Evolutionary conservation across 495 filamentous ascomycete genomes (phyloP).

Genomic region (Aspergillus funiculosus): DNA sequence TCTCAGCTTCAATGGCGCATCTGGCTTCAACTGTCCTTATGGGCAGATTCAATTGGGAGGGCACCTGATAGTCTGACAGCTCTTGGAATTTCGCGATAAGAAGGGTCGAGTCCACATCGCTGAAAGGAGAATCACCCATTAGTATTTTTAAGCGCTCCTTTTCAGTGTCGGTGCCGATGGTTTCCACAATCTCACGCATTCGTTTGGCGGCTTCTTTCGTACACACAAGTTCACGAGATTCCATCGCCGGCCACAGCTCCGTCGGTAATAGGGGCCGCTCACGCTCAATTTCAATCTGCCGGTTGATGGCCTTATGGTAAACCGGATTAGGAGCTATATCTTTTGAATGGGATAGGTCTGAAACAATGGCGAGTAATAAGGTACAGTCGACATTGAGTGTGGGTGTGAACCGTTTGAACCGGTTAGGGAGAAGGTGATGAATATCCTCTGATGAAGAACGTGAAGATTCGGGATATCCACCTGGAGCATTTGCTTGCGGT

Average conservation of each 20-base stretch:
- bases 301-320: constrained; percentile 51
- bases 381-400: constrained; percentile 71
- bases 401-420: constrained; percentile 48
- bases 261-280: constrained; percentile 53
- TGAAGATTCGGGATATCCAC: background rate
- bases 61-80: constrained; percentile 48
- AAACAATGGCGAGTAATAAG: constrained; percentile 62
- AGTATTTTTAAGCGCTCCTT: constrained; percentile 50
- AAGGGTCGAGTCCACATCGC: constrained; percentile 20
- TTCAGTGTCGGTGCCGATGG: constrained; percentile 60
- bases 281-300: constrained; percentile 62
- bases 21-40: constrained; percentile 41
- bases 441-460: constrained; percentile 25
- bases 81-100: constrained; percentile 40
- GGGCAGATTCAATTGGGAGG: constrained; percentile 45
- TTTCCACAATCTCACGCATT: constrained; percentile 62
- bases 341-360: constrained; percentile 61
- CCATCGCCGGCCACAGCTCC: constrained; percentile 60
- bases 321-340: constrained; percentile 29
- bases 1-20: constrained; percentile 26
- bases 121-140: constrained; percentile 33
- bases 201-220: constrained; percentile 56
- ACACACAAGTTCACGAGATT: constrained; percentile 49
- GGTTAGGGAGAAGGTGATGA: constrained; percentile 49
- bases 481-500: constrained; percentile 8